Conservation (phyloP, 805 yeast genomes). For the Tetrapisispora namnaoensis region DNA sequence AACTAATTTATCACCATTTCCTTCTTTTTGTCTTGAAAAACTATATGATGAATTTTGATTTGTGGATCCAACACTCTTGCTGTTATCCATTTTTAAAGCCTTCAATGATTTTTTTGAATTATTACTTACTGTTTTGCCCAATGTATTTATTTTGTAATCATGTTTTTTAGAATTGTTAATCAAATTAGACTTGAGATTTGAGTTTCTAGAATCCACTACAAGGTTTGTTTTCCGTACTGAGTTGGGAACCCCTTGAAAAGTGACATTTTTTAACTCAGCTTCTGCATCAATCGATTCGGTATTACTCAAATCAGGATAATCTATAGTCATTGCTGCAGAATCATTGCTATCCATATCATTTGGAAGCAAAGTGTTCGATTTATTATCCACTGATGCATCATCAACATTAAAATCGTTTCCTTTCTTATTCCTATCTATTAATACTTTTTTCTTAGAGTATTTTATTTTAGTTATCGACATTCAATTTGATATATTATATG, state of each 20-base stretch:
- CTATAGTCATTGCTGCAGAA: neutral
- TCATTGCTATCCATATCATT: neutral
- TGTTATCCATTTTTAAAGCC: neutral
- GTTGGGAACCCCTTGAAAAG: conserved; percentile 26
- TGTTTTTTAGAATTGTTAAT: neutral
- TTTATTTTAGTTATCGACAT: neutral
- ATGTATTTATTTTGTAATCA: neutral
- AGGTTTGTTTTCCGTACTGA: conserved; percentile 9
- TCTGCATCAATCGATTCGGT: conserved; percentile 13
- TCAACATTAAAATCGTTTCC: neutral
- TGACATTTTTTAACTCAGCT: conserved; percentile 22
- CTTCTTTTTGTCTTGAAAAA: neutral
- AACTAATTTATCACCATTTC: neutral
- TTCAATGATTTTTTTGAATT: neutral
- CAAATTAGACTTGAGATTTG: neutral
- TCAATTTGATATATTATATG: neutral
- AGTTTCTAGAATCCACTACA: neutral
- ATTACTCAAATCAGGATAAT: neutral
- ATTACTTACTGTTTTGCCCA: neutral
- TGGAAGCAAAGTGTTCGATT: neutral
- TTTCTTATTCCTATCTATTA: neutral
- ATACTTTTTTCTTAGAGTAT: neutral
- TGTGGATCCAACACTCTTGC: neutral
- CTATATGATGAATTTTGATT: neutral
- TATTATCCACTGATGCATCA: neutral